Evolutionary conservation across 2,329 filamentous ascomycete genomes (phyloP), one percentile per base, ranked within the genome.

Genomic region (Pochonia chlamydosporia): DNA sequence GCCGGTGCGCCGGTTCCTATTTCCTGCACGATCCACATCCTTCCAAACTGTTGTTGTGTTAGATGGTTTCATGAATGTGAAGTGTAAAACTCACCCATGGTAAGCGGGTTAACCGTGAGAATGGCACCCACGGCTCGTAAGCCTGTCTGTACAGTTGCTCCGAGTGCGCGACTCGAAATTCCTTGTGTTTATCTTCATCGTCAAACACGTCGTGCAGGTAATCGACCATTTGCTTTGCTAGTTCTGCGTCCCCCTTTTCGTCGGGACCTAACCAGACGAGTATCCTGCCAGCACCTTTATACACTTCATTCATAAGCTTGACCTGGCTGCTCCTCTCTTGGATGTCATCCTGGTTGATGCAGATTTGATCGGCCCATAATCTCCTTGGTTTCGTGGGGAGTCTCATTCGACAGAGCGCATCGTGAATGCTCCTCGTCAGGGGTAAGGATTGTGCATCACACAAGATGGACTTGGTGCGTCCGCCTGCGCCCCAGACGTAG

Each of bases 291-390:
- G 66, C 65, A 26, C 59, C 59, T 35, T 61, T 58, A 47, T 67
- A 69, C 8, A 69, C 61, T 9, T 56, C 53, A 40, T 65, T 63
- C 67, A 70, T 70, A 14, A 70, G 47, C 26, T 54, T 54, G n/a
- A 70, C 65, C 56, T 70, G 66, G 5, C 54, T 54, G 42, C 59
- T 61, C 35, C 65, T 59, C 50, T 70, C 67, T 3, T 48, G 50
- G 14, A 63, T 52, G 39, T 69, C 61, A 3, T 58, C 56, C 48
- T 70, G 67, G 47, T 70, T 67, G 47, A 70, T 68, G 52, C 67
- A 70, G 36, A 70, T 55, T 52, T 69, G 66, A 31, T 70, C 67
- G 3, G 68, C 62, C 67, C 67, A 70, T 6, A 70, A 54, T 25
- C 64, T 52, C 3, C 63, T 58, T 25, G 52, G 51, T 20, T 28